Evolutionary conservation across 169 alveolate genomes (phyloP), one percentile per base, ranked within the genome.

Genomic region (Cryptosporidium sp.): DNA sequence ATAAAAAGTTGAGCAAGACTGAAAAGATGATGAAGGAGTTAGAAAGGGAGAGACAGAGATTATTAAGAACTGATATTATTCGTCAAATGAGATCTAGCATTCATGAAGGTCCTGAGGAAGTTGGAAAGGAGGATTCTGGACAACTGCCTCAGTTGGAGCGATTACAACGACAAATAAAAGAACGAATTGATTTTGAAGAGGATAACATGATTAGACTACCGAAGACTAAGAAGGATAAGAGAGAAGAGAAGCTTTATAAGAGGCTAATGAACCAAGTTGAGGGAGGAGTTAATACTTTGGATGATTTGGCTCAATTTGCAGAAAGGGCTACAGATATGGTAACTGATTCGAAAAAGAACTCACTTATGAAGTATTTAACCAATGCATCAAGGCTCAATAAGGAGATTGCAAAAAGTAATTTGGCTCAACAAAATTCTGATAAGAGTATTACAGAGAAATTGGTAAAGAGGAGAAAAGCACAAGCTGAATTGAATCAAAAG

Each of bases 1-100:
- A 92, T 68, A 74, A 87, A 87, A 87, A 89, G 71, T 74, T 92
- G 80, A 73, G 86, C 70, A 85, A 85, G 91, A 67, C 59, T 67
- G 80, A 86, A 68, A 92, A 86, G 73, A 92, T 69, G 85, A 91
- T 85, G 92, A 92, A 26, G 80, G 73, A 59, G 52, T 52, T 69
- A 16, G 80, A 84, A 62, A 71, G 59, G 62, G 85, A 84, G 41
- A 61, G 75, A 16, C 62, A 65, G 70, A 80, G 89, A 35, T 29
- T 80, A 29, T 41, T 80, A 33, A 37, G 74, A 14, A 62, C 89
- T 10, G 89, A 80, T 39, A 80, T 80, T 61, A 80, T 80, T 80
- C 89, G 89, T 39, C 89, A 80, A 50, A 80, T 80, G 75, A 80
- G 75, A 26, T 80, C 89, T n/a, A 80, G 80, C 29, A 67, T 80